phyloP scores from a whole-genome alignment of 495 filamentous ascomycete genomes.

The Aspergillus coremiiformis region DNA sequence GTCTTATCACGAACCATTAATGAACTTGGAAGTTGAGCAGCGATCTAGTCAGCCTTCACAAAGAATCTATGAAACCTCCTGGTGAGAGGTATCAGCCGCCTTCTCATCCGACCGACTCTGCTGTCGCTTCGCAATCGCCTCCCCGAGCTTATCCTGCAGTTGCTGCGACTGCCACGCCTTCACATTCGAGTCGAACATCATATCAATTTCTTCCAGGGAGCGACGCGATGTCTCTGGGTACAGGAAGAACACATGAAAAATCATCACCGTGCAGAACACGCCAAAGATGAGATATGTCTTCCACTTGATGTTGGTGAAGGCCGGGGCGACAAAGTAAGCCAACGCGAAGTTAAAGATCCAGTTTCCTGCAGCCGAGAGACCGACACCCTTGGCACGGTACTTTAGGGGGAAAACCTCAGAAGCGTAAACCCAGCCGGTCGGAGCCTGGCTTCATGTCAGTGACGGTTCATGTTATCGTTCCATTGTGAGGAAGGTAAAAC shows the following conservation, averaged over 20 bases:
- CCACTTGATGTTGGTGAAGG: conserved; percentile 65
- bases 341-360: conserved; percentile 75
- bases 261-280: conserved; percentile 55
- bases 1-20: too few species aligned
- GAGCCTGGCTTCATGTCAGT: conserved; percentile 38
- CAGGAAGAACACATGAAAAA: conserved; percentile 56
- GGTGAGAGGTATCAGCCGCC: conserved; percentile 3
- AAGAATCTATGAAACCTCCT: conserved; percentile 9
- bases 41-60: too few species aligned
- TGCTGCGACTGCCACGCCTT: conserved; percentile 15
- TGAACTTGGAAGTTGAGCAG: too few species aligned
- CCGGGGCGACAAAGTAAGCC: conserved; percentile 62
- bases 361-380: conserved; percentile 58
- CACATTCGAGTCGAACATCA: conserved; percentile 24
- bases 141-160: conserved; percentile 20
- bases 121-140: conserved; percentile 20
- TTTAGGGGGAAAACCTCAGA: conserved; percentile 70
- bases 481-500: not conserved
- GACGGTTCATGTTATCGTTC: not conserved
- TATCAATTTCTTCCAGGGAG: conserved; percentile 62
- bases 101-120: conserved; percentile 9
- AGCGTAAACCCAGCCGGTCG: conserved; percentile 67
- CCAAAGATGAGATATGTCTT: conserved; percentile 72
- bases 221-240: conserved; percentile 68
- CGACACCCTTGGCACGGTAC: conserved; percentile 65